Evolutionary conservation across 2,329 filamentous ascomycete genomes (phyloP).

Genomic region (Cercospora sp.): DNA sequence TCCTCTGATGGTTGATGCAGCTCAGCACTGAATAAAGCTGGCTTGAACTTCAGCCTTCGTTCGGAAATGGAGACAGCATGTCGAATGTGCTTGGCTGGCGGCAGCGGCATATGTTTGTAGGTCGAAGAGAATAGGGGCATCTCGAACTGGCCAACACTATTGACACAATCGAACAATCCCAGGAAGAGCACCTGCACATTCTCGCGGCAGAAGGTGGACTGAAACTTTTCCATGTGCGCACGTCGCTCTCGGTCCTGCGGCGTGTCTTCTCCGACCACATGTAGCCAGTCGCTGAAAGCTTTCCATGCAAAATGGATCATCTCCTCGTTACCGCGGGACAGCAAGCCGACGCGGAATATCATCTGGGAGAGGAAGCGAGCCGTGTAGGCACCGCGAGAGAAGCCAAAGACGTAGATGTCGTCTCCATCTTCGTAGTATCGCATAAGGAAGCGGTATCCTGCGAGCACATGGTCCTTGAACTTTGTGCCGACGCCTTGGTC

Average conservation of each 20-base stretch:
- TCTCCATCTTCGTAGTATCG: constrained; percentile 32
- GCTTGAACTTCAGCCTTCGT: not conserved
- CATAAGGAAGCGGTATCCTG: constrained; percentile 58
- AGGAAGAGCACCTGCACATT: constrained; percentile 73
- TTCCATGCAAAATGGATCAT: constrained; percentile 66
- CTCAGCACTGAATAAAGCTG: not conserved
- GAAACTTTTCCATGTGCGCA: constrained; percentile 69
- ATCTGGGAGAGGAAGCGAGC: constrained; percentile 60
- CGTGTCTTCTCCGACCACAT: not conserved
- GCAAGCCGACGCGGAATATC: constrained; percentile 70
- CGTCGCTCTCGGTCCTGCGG: not conserved
- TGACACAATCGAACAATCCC: constrained; percentile 60
- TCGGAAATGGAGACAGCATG: constrained; percentile 41
- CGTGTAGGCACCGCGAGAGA: constrained; percentile 35
- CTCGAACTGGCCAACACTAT: constrained; percentile 64
- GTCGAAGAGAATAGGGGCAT: constrained; percentile 38
- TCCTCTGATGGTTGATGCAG: constrained; percentile 57
- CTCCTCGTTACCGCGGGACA: constrained; percentile 81
- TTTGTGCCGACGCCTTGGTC: constrained; percentile 78
- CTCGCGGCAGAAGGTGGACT: constrained; percentile 76
- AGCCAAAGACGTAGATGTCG: constrained; percentile 26
- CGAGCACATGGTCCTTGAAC: constrained; percentile 80
- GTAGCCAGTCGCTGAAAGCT: not conserved
- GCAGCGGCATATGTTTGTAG: not conserved
- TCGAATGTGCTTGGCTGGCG: constrained; percentile 53